A percentile compares a stretch with the other conserved stretches of the same genome.
These are phyloP conservation scores for Panaeolus papilionaceus DNA, from an alignment of 768 basidiomycete species.

Conservation along the genomic window DNA sequence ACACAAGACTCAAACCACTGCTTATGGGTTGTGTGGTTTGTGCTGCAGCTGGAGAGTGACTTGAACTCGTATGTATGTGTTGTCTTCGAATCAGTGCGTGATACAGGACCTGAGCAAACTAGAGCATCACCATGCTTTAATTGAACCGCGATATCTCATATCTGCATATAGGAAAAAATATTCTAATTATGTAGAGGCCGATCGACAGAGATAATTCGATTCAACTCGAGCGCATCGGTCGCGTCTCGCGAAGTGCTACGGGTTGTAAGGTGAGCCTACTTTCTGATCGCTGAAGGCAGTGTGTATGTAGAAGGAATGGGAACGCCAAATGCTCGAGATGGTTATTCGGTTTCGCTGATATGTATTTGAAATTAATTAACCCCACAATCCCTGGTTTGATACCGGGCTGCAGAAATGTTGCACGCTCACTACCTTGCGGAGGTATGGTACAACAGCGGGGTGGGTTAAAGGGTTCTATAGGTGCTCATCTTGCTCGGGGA, in stretches of 20 bases:
- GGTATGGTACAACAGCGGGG: background rate
- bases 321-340: background rate
- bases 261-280: too few species aligned
- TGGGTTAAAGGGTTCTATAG: background rate
- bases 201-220: background rate
- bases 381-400: background rate
- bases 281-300: too few species aligned
- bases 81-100: too few species aligned
- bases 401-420: background rate
- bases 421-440: background rate
- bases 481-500: background rate
- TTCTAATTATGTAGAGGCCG: constrained; percentile 1
- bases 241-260: too few species aligned
- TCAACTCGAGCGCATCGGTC: background rate
- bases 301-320: too few species aligned
- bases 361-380: background rate
- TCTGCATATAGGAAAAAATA: background rate
- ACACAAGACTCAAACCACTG: background rate
- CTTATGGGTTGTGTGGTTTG: background rate
- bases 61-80: too few species aligned
- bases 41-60: too few species aligned
- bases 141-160: background rate
- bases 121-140: too few species aligned
- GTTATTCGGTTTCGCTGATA: background rate
- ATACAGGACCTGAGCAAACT: too few species aligned